Base-by-base conservation (phyloP, 495 filamentous ascomycete species). In the Jackrogersella multiformis region DNA sequence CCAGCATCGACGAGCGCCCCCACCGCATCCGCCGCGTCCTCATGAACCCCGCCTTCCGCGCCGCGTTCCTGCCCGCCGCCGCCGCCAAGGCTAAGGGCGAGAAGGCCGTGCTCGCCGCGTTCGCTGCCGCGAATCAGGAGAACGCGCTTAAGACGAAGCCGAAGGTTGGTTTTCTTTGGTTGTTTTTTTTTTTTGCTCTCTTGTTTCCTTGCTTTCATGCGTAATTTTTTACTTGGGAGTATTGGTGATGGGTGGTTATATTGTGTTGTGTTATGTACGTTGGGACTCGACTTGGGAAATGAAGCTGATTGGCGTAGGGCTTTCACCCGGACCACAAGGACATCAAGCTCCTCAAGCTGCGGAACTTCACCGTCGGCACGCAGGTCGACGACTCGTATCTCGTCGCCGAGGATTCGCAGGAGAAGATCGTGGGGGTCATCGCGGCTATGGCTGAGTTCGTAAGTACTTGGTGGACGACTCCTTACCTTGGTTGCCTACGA, bases 101-200 rank as follows among this genome's bases (percentile, higher is more conserved):
- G 60, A 72, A 60, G 54, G 54, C 64, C 0, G 74, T 84, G 58
- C 80, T 94, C 2, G 79, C 84, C 42, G 90, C 90, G 2, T 95
- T 95, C 77, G 81, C 85, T 8, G 81, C 77, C 42, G 74, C 77
- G 42, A 97, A 94, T 68, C 76, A 80, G 61, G 87, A 88, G 66
- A 89, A 85, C 56, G 90, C 91, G 41, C 79, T 97, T 9, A 95
- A 95, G 82, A 93, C 85, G 35, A 90, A 90, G 71, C 93, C 93
- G 0, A 94, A 93, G 87, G 91, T 94, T 21, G 0, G 8, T 16
- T 53, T 16, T 24, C 5, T 10, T 18, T 20, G 2, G n/a, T 38
- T 38, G 15, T 7, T 15, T 46, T n/a, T 28, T 38, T 10, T 38
- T 23, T 9, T 1, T 15, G 18, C 38, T 21, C 10, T 8, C 2